Evolutionary conservation across 2,329 filamentous ascomycete species (phyloP).

Genomic region (Paecilomyces formosus): DNA sequence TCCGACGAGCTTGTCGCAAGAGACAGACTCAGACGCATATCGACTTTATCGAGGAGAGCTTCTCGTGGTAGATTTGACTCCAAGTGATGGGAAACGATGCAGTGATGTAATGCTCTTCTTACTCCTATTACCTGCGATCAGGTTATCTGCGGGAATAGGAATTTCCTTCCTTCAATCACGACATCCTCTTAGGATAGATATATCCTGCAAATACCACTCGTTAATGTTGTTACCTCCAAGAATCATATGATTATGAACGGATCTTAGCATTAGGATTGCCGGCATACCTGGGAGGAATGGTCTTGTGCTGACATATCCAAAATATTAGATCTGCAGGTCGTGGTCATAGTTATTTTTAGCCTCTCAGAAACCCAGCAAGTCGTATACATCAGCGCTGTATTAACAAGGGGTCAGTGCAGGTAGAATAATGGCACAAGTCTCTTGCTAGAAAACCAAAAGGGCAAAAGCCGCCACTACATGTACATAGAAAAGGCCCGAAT

Average conservation of each 20-base stretch:
- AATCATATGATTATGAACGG: neutral
- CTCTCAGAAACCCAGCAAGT: neutral
- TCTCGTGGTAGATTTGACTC: conserved; percentile 32
- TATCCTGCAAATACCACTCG: neutral
- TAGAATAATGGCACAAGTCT: no score
- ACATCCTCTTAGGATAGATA: neutral
- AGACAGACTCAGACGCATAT: conserved; percentile 53
- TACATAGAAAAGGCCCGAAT: no score
- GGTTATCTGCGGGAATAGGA: neutral
- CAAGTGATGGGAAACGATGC: neutral
- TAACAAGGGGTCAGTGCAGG: no score
- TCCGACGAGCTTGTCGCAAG: conserved; percentile 55
- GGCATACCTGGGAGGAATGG: neutral
- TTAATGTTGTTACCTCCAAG: neutral
- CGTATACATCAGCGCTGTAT: no score
- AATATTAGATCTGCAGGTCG: no score
- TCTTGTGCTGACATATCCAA: no score
- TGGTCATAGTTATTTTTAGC: neutral
- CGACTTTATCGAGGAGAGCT: conserved; percentile 68
- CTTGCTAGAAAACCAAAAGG: no score
- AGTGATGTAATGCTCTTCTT: neutral
- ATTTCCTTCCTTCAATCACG: neutral
- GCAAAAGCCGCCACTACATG: no score
- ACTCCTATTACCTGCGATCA: neutral
- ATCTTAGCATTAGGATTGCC: neutral